Percentiles rank a stretch among this genome's conserved stretches.
These are phyloP conservation scores for Ceratocystis papillata DNA, from an alignment of 2,329 filamentous ascomycete species.

Conservation along the genomic window DNA sequence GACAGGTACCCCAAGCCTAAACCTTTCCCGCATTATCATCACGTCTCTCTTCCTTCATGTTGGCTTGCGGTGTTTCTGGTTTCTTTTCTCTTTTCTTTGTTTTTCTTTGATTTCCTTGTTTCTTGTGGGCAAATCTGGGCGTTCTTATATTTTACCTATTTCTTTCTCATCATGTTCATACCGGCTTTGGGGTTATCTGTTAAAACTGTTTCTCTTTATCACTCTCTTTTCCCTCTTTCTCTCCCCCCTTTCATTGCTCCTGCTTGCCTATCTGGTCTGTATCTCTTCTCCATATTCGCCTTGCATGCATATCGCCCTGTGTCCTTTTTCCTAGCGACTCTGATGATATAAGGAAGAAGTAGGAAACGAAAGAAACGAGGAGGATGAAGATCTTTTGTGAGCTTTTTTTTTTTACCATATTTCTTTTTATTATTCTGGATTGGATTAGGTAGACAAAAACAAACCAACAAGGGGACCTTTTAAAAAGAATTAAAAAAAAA, in stretches of 20 bases:
- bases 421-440: neutral
- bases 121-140: slow-evolving; percentile 19
- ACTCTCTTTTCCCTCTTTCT: neutral
- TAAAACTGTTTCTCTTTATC: slow-evolving; percentile 14
- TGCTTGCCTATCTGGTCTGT: too few species aligned
- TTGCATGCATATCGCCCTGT: neutral
- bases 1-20: neutral
- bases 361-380: neutral
- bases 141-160: slow-evolving; percentile 1
- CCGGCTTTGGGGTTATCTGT: slow-evolving; percentile 22
- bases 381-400: neutral
- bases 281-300: slow-evolving; percentile 24
- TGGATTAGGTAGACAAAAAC: slow-evolving; percentile 3
- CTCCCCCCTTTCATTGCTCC: too few species aligned
- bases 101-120: slow-evolving; percentile 16
- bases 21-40: slow-evolving; percentile 3
- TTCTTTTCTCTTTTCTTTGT: neutral
- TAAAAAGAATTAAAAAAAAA: neutral
- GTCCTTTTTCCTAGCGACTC: neutral
- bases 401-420: neutral
- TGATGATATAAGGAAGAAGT: neutral
- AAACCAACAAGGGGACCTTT: neutral
- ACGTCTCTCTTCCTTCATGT: slow-evolving; percentile 14
- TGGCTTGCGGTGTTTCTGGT: slow-evolving; percentile 12
- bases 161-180: slow-evolving; percentile 16